phyloP scores from a whole-genome alignment of 106 monocot species.

The Platanthera zijinensis region DNA sequence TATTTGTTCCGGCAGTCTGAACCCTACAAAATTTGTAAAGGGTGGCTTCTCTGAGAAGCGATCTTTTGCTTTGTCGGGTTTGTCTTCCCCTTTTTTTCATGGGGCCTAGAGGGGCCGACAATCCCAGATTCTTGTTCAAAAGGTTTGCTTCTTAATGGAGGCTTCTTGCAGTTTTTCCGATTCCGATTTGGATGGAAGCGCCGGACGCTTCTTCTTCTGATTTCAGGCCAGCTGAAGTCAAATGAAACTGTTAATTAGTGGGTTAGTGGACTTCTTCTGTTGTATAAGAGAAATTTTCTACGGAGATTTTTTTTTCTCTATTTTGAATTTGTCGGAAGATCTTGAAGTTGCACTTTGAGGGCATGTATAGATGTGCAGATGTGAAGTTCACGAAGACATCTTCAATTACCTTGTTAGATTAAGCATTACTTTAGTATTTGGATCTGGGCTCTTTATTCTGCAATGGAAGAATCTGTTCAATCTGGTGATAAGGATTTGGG shows the following conservation, averaged over 20 bases:
- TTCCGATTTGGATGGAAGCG: conserved; percentile 16
- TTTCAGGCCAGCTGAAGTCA: background rate
- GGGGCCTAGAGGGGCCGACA: background rate
- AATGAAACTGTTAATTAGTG: background rate
- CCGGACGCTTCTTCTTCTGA: background rate
- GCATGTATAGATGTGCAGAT: background rate
- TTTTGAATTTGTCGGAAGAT: conserved; percentile 3
- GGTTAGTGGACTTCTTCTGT: background rate
- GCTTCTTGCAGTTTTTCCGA: conserved; percentile 4
- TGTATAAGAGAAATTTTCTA: background rate
- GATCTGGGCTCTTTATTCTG: background rate
- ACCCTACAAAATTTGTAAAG: background rate
- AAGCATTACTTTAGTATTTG: background rate
- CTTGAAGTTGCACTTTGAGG: background rate
- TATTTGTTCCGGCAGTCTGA: background rate
- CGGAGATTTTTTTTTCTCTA: background rate
- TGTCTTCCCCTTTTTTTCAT: background rate
- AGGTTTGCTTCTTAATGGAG: background rate
- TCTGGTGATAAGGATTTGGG: conserved; percentile 15
- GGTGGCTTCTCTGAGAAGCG: background rate
- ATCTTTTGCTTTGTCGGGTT: background rate
- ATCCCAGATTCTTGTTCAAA: background rate
- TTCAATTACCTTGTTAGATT: background rate
- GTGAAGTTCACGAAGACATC: background rate
- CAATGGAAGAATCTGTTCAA: conserved; percentile 3